Conservation (phyloP, 352 stramenopile genomes). For the Discostella stelligera region DNA sequence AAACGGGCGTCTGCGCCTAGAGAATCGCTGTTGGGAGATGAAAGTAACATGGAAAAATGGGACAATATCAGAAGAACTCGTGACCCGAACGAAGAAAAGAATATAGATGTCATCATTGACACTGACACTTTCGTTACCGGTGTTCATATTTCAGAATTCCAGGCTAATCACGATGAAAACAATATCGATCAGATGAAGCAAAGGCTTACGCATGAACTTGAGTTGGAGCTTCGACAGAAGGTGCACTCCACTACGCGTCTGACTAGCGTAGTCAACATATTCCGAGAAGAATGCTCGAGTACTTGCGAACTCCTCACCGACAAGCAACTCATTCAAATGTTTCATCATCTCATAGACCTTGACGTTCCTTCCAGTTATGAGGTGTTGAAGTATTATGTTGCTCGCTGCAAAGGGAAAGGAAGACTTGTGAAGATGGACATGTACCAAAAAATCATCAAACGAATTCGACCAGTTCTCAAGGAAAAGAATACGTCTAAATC, state of each 20-base stretch:
- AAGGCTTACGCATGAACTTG: not conserved
- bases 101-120: not conserved
- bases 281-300: constrained; percentile 4
- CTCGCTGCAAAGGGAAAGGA: constrained; percentile 24
- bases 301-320: constrained; percentile 1
- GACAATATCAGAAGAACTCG: not conserved
- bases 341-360: constrained; percentile 14
- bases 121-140: not conserved
- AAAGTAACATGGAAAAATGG: not conserved
- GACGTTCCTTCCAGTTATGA: constrained; percentile 21
- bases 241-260: not conserved
- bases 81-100: not conserved
- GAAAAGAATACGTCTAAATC: not conserved
- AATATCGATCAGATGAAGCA: not conserved
- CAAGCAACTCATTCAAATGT: constrained; percentile 11
- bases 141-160: not conserved
- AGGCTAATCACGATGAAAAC: not conserved
- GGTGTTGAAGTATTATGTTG: constrained; percentile 21
- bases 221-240: not conserved
- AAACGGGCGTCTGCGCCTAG: not conserved
- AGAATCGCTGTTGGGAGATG: not conserved
- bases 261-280: constrained; percentile 4
- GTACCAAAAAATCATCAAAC: constrained; percentile 18
- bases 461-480: not conserved
- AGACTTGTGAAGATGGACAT: constrained; percentile 21